Evolutionary conservation across 2,329 filamentous ascomycete genomes (phyloP), one percentile per base, ranked within the genome.

Genomic region (Cladophialophora exuberans): DNA sequence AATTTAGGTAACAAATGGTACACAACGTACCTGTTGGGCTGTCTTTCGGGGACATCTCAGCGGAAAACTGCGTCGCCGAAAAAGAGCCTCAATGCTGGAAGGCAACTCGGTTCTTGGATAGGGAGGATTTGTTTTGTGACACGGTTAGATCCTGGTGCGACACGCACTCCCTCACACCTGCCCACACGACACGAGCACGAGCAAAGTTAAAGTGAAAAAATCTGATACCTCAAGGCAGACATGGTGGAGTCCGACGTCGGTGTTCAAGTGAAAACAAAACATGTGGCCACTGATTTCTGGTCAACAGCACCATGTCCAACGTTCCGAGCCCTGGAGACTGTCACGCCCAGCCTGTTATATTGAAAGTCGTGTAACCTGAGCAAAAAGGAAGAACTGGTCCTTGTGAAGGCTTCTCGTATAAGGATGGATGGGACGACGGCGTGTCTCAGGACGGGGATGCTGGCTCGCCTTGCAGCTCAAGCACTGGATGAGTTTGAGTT

Each of bases 401-500:
- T 11, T 17, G 31, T 17, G 13, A 25, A 28, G 18, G 4, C 33
- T 33, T 28, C 33, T 49, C 35, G 46, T 49, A 41, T 49, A 39
- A 41, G 25, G 17, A 31, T 52, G 13, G 28, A 20, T 35, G 41
- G 31, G 49, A 52, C 49, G 23, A 31, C 35, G 42, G 51, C 51
- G 43, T 47, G 51, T 54, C 51, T 54, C 51, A 54, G 43, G 51
- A 30, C 18, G 30, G 42, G 51, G 43, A 38, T 47, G 51, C 31
- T 10, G 30, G 31, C 25, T 47, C 25, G 39, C 41, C 11, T 42
- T 48, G 17, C 41, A 45, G 39, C 13, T 17, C 41, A 41, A 22
- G 39, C 30, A 52, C 31, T 52, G 49, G 41, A 52, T 18, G 10
- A 17, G 23, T 11, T 33, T 20, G 41, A 36, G 20, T 44, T 44